A percentile compares a stretch with the other conserved stretches of the same genome.
Conservation (phyloP, 371 early-diverging fungal species). For the Actinomortierella wolfii region DNA sequence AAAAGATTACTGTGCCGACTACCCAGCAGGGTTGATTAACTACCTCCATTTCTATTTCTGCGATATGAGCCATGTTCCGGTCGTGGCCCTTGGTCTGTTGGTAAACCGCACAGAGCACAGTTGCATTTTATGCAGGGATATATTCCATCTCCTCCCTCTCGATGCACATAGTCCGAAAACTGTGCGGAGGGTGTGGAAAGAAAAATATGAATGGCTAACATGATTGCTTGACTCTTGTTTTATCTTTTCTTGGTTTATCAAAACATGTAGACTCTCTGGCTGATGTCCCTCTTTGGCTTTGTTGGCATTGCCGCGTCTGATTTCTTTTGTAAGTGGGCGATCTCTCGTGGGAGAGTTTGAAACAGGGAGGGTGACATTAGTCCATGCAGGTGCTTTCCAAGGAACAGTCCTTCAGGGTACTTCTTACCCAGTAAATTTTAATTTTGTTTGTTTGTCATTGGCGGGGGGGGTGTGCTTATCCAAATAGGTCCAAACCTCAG, state of each 20-base stretch:
- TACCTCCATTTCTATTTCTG: slow-evolving; percentile 70
- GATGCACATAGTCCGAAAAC: too few species aligned
- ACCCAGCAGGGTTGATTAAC: slow-evolving; percentile 62
- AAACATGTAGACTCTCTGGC: slow-evolving; percentile 53
- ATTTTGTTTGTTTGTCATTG: neutral
- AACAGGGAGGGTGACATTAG: neutral
- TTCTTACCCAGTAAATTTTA: too few species aligned
- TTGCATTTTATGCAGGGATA: neutral
- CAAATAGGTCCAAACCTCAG: slow-evolving; percentile 63
- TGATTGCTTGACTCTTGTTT: too few species aligned
- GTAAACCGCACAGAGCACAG: slow-evolving; percentile 29
- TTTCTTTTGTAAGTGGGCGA: slow-evolving; percentile 62
- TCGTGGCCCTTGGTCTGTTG: slow-evolving; percentile 49
- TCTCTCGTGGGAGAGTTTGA: neutral
- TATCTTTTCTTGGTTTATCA: slow-evolving; percentile 1
- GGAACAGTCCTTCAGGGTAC: too few species aligned
- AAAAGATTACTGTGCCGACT: slow-evolving; percentile 53
- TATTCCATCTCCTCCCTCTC: neutral
- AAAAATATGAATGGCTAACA: too few species aligned
- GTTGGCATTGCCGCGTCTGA: slow-evolving; percentile 76
- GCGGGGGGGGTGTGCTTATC: neutral
- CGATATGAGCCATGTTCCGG: slow-evolving; percentile 49
- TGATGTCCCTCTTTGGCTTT: slow-evolving; percentile 68
- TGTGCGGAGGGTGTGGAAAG: neutral
- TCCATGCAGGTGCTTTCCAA: too few species aligned